phyloP scores from a whole-genome alignment of 2,329 filamentous ascomycete species.

The Ophiognomonia clavigignenti-juglandacearum region DNA sequence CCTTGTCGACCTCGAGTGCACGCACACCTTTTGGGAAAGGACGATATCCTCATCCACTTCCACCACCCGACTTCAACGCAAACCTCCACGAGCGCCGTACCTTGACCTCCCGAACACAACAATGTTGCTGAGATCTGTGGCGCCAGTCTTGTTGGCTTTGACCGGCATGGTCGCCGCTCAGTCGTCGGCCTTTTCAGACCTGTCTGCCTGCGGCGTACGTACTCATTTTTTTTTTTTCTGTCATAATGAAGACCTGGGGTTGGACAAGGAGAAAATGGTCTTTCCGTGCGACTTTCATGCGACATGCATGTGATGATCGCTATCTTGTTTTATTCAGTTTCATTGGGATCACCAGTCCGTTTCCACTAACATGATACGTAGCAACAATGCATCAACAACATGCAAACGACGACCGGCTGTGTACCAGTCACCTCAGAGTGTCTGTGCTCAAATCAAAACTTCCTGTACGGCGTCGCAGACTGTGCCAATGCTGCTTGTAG shows the following conservation, averaged over 20 bases:
- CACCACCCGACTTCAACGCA: not conserved
- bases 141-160: slow-evolving; percentile 11
- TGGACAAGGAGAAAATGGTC: too few relatives aligned
- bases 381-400: slow-evolving; percentile 11
- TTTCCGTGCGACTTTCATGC: too few relatives aligned
- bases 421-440: slow-evolving; percentile 17
- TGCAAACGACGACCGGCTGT: slow-evolving; percentile 7
- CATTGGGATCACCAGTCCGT: not conserved
- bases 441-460: slow-evolving; percentile 20
- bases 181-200: slow-evolving; percentile 12
- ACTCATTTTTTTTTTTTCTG: not conserved
- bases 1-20: not conserved
- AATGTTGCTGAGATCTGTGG: slow-evolving; percentile 9
- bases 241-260: too few relatives aligned
- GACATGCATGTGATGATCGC: too few relatives aligned
- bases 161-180: slow-evolving; percentile 10
- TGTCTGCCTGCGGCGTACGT: slow-evolving; percentile 15
- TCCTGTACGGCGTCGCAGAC: slow-evolving; percentile 16
- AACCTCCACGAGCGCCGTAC: not conserved
- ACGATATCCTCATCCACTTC: not conserved
- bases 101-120: not conserved
- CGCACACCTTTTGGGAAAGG: not conserved
- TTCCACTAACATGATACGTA: slow-evolving; percentile 3
- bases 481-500: slow-evolving; percentile 19
- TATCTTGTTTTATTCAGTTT: too few relatives aligned